Evolutionary conservation across 495 filamentous ascomycete species (phyloP).

Genomic region (Xylaria curta): DNA sequence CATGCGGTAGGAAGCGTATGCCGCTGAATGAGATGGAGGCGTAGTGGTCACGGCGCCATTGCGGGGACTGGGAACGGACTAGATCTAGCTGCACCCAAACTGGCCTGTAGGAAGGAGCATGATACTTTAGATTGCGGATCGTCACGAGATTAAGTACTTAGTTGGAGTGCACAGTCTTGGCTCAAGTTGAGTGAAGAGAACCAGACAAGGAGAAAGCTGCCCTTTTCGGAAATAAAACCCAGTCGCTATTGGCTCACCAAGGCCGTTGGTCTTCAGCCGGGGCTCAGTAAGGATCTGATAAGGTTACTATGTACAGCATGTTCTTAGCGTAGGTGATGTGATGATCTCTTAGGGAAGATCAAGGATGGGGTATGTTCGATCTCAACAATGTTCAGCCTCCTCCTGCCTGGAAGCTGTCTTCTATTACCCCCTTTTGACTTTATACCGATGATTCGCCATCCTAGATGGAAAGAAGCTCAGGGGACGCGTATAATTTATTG

Average conservation of each 20-base stretch:
- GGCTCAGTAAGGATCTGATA: not conserved
- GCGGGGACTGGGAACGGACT: not conserved
- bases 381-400: slow-evolving; percentile 16
- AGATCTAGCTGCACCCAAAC: slow-evolving; percentile 14
- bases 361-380: not conserved
- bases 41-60: not conserved
- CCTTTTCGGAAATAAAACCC: slow-evolving; percentile 7
- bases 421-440: not conserved
- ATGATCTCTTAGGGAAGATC: not conserved
- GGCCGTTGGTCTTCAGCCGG: not conserved
- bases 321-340: not conserved
- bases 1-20: not conserved
- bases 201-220: slow-evolving; percentile 10
- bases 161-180: not conserved
- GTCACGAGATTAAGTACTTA: not conserved
- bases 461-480: not conserved
- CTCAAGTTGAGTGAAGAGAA: not conserved
- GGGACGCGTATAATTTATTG: not conserved
- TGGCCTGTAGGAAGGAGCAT: slow-evolving; percentile 5
- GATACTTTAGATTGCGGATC: slow-evolving; percentile 12
- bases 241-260: slow-evolving; percentile 11
- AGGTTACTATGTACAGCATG: not conserved
- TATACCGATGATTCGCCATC: not conserved
- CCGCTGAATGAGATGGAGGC: slow-evolving; percentile 9
- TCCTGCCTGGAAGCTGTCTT: not conserved